phyloP scores from a whole-genome alignment of 306 rosid species.

The Amphicarpaea edgeworthii region DNA sequence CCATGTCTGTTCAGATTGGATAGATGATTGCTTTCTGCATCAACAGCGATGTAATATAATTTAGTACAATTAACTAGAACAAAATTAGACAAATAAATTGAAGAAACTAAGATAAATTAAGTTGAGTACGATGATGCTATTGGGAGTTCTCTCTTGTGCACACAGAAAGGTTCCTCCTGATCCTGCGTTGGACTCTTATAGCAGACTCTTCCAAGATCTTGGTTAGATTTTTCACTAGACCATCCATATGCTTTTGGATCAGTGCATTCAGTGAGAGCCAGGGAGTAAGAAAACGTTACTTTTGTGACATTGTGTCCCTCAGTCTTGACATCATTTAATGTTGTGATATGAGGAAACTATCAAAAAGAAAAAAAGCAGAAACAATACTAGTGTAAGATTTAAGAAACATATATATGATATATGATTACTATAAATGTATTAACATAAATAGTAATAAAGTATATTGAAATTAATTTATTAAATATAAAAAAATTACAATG shows the following conservation, averaged over 20 bases:
- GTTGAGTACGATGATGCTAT: constrained; percentile 44
- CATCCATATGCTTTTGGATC: constrained; percentile 62
- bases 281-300: constrained; percentile 28
- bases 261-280: constrained; percentile 56
- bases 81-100: constrained; percentile 13
- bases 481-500: too few relatives aligned
- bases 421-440: too few relatives aligned
- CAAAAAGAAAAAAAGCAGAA: constrained; percentile 23
- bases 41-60: constrained; percentile 9
- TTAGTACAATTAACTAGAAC: constrained; percentile 4
- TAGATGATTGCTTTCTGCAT: constrained; percentile 35
- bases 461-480: too few relatives aligned
- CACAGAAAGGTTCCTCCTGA: constrained; percentile 54
- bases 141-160: constrained; percentile 56
- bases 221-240: constrained; percentile 49
- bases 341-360: constrained; percentile 59
- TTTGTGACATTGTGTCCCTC: constrained; percentile 23
- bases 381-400: neutral
- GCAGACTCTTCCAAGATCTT: constrained; percentile 56
- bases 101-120: constrained; percentile 20
- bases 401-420: too few relatives aligned
- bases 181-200: constrained; percentile 42
- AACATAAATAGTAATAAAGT: too few relatives aligned
- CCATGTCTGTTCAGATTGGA: constrained; percentile 16
- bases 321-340: constrained; percentile 7